Conservation (phyloP, 768 basidiomycete species). For the Clavulina sp. region DNA sequence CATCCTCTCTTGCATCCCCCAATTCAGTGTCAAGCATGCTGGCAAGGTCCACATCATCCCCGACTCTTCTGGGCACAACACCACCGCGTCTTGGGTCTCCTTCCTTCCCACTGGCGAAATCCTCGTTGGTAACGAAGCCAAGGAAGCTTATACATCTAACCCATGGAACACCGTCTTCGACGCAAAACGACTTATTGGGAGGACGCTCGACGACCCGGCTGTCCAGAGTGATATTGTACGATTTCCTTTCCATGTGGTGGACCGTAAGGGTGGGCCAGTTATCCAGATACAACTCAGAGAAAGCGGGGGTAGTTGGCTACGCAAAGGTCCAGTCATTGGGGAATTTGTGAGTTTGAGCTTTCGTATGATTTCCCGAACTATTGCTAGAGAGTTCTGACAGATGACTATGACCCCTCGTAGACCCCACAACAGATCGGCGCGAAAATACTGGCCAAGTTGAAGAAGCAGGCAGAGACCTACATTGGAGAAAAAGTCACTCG, state of each 20-base stretch:
- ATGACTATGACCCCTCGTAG: too few relatives aligned
- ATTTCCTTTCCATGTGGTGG: constrained; percentile 20
- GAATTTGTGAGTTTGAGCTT: constrained; percentile 26
- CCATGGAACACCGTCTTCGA: too few relatives aligned
- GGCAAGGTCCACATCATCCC: too few relatives aligned
- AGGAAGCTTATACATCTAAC: too few relatives aligned
- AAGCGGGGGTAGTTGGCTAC: too few relatives aligned
- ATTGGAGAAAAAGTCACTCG: constrained; percentile 41
- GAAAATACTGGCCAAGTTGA: constrained; percentile 42
- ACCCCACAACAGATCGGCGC: constrained; percentile 26
- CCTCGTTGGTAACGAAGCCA: too few relatives aligned
- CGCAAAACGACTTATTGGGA: constrained; percentile 34
- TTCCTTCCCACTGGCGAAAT: too few relatives aligned
- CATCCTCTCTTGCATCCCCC: too few relatives aligned
- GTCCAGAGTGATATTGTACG: constrained; percentile 32
- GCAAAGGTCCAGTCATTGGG: constrained; percentile 29
- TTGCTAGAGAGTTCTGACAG: neutral
- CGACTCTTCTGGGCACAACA: too few relatives aligned
- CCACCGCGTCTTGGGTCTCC: too few relatives aligned
- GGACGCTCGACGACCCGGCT: constrained; percentile 27
- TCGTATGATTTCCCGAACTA: neutral
- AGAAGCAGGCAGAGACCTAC: constrained; percentile 52
- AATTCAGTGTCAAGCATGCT: too few relatives aligned
- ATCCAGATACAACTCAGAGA: too few relatives aligned
- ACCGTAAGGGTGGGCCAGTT: constrained; percentile 29